These are phyloP conservation scores for Aspergillus caelatus DNA, from an alignment of 2,329 filamentous ascomycete species.

Conservation along the genomic window DNA sequence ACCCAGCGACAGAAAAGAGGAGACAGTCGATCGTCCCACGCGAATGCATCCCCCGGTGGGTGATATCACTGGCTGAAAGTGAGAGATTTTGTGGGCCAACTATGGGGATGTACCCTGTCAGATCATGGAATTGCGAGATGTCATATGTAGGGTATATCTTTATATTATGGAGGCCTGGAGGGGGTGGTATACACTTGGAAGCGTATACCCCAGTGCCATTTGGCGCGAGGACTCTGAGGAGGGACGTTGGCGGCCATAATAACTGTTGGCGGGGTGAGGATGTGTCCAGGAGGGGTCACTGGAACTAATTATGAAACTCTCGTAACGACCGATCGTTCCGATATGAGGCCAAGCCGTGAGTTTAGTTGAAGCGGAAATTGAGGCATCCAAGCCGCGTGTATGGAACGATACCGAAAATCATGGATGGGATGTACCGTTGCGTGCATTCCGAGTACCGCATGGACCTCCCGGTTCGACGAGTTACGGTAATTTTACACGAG, in stretches of 20 bases:
- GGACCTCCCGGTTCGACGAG: neutral
- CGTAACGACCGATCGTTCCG: neutral
- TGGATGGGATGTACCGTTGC: neutral
- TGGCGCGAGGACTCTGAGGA: neutral
- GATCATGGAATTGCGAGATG: neutral
- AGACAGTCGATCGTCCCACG: constrained; percentile 20
- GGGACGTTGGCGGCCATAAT: neutral
- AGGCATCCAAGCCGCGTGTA: neutral
- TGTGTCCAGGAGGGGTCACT: neutral
- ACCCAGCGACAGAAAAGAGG: constrained; percentile 10
- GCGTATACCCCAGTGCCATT: neutral
- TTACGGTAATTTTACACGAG: neutral
- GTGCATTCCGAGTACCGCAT: neutral
- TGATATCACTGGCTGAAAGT: constrained; percentile 7
- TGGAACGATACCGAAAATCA: neutral
- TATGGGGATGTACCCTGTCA: neutral
- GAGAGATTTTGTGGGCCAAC: neutral
- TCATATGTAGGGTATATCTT: neutral
- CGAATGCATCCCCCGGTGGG: constrained; percentile 11
- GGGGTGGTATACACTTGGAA: neutral
- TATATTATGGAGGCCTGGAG: neutral
- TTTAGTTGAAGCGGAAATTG: neutral
- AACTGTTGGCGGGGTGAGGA: neutral
- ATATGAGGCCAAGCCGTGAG: neutral
- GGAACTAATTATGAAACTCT: neutral